Conservation (phyloP, 257 asterid species). For the Craterostigma plantagineum region DNA sequence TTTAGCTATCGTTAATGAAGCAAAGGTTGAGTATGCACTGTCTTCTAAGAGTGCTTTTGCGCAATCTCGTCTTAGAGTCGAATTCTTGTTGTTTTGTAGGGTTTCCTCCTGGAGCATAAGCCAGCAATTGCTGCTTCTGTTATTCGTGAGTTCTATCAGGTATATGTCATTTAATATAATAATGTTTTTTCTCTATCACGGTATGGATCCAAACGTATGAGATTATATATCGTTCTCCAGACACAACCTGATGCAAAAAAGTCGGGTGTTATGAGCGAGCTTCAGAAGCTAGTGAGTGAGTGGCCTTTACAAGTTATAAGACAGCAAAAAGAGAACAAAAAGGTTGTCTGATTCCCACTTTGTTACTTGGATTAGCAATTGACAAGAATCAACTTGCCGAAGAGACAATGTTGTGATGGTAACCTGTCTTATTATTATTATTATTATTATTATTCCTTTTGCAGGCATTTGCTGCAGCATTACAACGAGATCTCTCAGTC, state of each 20-base stretch:
- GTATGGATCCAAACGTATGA: not conserved
- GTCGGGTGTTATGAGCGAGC: slow-evolving; percentile 33
- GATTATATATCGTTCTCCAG: slow-evolving; percentile 30
- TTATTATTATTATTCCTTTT: too few relatives aligned
- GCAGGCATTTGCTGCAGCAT: slow-evolving; percentile 48
- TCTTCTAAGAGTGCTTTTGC: too few relatives aligned
- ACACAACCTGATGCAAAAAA: slow-evolving; percentile 25
- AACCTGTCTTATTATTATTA: too few relatives aligned
- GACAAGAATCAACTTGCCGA: not conserved
- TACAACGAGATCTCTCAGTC: slow-evolving; percentile 31
- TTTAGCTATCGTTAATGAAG: not conserved
- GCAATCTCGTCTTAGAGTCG: not conserved
- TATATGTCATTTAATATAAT: slow-evolving; percentile 9
- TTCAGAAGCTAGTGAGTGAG: slow-evolving; percentile 52
- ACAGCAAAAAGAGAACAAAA: slow-evolving; percentile 29
- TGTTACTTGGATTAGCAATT: not conserved
- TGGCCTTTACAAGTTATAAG: slow-evolving; percentile 64
- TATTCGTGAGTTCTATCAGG: slow-evolving; percentile 57
- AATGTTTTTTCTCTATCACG: slow-evolving; percentile 1
- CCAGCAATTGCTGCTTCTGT: slow-evolving; percentile 64
- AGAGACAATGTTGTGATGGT: not conserved
- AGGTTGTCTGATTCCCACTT: not conserved
- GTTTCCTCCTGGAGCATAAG: slow-evolving; percentile 56
- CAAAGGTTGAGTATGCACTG: not conserved
- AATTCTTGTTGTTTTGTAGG: slow-evolving; percentile 25